These are phyloP conservation scores for Aschersonia sp. DNA, from an alignment of 2,329 filamentous ascomycete genomes.

Conservation along the genomic window DNA sequence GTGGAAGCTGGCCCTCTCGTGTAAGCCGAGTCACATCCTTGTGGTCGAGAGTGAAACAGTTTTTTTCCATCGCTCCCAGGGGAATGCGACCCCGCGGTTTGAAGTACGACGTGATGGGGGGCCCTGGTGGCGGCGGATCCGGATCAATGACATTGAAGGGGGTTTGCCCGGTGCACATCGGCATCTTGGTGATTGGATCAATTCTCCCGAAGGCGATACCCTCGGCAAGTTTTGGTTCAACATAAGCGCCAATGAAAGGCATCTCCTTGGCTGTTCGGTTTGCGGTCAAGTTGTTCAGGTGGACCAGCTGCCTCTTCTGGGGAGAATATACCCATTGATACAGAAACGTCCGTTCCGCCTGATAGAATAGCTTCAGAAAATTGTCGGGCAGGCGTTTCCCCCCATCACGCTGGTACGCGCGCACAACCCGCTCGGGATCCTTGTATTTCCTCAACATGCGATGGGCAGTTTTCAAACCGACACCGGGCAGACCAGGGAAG, in stretches of 20 bases:
- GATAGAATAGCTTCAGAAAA: conserved; percentile 68
- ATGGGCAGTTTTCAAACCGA: conserved; percentile 90
- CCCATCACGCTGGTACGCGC: conserved; percentile 77
- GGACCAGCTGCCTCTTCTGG: conserved; percentile 51
- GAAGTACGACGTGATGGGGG: conserved; percentile 42
- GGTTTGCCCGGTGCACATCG: conserved; percentile 28
- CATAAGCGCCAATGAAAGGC: conserved; percentile 65
- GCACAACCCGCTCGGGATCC: conserved; percentile 67
- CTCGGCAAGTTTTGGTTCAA: conserved; percentile 54
- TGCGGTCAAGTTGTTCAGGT: conserved; percentile 53
- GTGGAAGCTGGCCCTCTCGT: conserved; percentile 32
- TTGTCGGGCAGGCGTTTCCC: conserved; percentile 63
- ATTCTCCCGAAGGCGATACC: conserved; percentile 70
- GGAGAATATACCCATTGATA: conserved; percentile 94
- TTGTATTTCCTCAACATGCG: conserved; percentile 83
- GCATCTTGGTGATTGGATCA: conserved; percentile 77
- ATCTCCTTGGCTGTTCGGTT: conserved; percentile 54
- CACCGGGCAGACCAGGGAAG: conserved; percentile 66
- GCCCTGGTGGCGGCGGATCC: conserved; percentile 16
- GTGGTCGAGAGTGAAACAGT: conserved; percentile 41
- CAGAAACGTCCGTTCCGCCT: conserved; percentile 84
- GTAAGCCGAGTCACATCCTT: conserved; percentile 32
- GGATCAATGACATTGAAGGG: conserved; percentile 26
- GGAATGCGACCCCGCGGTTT: conserved; percentile 35
- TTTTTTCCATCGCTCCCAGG: conserved; percentile 48